phyloP scores from a whole-genome alignment of 805 yeast genomes.

The Hanseniaspora nectarophila region DNA sequence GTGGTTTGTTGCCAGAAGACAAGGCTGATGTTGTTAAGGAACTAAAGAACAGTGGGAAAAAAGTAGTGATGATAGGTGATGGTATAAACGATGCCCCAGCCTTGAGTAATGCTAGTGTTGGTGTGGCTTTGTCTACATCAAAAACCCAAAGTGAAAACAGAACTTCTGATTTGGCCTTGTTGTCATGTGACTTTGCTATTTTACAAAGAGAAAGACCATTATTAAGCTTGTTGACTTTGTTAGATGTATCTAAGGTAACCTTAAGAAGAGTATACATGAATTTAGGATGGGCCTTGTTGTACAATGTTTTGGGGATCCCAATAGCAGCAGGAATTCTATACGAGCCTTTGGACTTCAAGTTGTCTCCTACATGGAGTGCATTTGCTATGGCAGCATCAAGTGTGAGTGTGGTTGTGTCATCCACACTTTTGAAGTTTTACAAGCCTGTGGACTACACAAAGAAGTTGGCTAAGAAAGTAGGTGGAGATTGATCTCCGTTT shows the following conservation, averaged over 20 bases:
- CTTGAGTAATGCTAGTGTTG: conserved; percentile 60
- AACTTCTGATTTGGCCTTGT: conserved; percentile 47
- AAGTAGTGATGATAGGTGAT: conserved; percentile 64
- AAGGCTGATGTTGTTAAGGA: conserved; percentile 49
- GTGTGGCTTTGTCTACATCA: conserved; percentile 49
- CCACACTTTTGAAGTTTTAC: conserved; percentile 40
- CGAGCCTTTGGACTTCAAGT: conserved; percentile 35
- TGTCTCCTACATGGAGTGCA: conserved; percentile 56
- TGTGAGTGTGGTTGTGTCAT: conserved; percentile 46
- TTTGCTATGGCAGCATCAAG: conserved; percentile 55
- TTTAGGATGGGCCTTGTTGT: conserved; percentile 48
- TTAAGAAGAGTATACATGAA: conserved; percentile 45
- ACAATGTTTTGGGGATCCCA: conserved; percentile 47
- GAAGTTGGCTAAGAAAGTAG: not conserved
- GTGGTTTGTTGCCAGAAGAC: conserved; percentile 63
- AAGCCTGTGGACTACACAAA: conserved; percentile 26
- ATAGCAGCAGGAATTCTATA: conserved; percentile 58
- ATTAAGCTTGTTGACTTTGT: conserved; percentile 40
- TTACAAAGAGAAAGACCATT: conserved; percentile 41
- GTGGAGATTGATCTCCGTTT: no score
- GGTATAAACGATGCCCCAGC: conserved; percentile 82
- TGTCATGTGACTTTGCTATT: conserved; percentile 62
- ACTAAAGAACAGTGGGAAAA: conserved; percentile 28
- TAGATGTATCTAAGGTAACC: conserved; percentile 41
- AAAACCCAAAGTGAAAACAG: conserved; percentile 22